phyloP scores from a whole-genome alignment of 345 rosid genomes.

The Turnera subulata region DNA sequence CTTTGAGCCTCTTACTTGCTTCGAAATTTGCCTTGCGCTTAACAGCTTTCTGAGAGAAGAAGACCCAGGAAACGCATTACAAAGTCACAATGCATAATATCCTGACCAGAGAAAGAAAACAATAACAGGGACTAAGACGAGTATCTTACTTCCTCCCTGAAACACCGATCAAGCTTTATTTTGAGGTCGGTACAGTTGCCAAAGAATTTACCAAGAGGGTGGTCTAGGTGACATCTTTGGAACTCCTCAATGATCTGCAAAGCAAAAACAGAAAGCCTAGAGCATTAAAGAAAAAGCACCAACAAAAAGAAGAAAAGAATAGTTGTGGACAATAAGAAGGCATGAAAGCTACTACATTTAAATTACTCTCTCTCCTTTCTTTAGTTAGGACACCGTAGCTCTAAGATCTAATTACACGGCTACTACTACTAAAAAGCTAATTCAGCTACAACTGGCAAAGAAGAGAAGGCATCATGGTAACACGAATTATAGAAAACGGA shows the following conservation, averaged over 20 bases:
- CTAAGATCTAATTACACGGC: too few species aligned
- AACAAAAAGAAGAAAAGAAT: not conserved
- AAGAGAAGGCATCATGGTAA: not conserved
- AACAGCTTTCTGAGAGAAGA: conserved; percentile 61
- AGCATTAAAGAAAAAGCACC: not conserved
- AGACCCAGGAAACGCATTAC: conserved; percentile 1
- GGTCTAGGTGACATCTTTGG: conserved; percentile 81
- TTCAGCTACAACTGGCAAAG: not conserved
- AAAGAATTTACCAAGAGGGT: conserved; percentile 76
- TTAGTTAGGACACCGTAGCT: too few species aligned
- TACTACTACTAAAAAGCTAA: not conserved
- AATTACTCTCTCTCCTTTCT: too few species aligned
- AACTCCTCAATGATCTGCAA: conserved; percentile 79
- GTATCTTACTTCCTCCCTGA: conserved; percentile 67
- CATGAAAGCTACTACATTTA: too few species aligned
- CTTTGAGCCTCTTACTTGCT: conserved; percentile 55
- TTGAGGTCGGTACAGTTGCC: conserved; percentile 84
- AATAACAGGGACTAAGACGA: not conserved
- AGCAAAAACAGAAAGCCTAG: not conserved
- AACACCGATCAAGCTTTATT: conserved; percentile 79
- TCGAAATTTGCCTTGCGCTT: conserved; percentile 87
- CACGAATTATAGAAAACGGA: not conserved
- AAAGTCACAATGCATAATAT: not conserved
- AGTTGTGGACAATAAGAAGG: not conserved
- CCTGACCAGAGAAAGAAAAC: too few species aligned